Evolutionary conservation across 352 stramenopile genomes (phyloP).

Genomic region (Phytophthora macrochlamydospora): DNA sequence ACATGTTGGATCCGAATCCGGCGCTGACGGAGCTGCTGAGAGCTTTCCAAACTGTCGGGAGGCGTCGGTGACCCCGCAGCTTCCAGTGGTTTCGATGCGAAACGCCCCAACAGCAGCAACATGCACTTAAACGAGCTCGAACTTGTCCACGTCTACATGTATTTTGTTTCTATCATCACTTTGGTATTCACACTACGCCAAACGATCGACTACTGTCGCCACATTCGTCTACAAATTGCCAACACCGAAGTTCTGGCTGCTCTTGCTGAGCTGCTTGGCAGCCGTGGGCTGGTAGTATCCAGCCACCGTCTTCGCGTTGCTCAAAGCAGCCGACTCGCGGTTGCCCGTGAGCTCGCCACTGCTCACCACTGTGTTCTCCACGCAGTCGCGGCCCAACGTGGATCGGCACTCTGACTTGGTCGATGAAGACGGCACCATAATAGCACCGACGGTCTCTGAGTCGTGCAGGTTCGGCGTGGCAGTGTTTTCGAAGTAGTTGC

Average conservation of each 20-base stretch:
- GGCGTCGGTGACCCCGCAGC: background rate
- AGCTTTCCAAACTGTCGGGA: slow-evolving; percentile 24
- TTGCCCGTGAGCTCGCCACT: background rate
- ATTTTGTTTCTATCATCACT: no score
- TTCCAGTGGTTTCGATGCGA: background rate
- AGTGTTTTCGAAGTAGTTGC: background rate
- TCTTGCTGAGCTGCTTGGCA: background rate
- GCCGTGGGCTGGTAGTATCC: no score
- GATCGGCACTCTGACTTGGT: background rate
- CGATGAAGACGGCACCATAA: background rate
- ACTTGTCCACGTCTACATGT: no score
- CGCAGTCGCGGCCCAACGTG: background rate
- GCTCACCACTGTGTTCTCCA: background rate
- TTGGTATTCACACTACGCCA: no score
- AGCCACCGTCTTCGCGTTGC: background rate
- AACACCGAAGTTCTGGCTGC: no score
- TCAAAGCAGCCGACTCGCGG: background rate
- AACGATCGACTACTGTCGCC: no score
- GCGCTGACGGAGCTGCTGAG: background rate
- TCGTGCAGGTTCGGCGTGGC: background rate
- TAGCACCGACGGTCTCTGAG: background rate
- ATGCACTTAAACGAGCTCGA: background rate
- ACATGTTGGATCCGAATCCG: slow-evolving; percentile 36
- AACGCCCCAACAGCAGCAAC: background rate
- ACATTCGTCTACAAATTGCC: no score